A percentile compares a stretch with the other conserved stretches of the same genome.
phyloP scores from a whole-genome alignment of 139 green algal species.

The Micractinium sp. region DNA sequence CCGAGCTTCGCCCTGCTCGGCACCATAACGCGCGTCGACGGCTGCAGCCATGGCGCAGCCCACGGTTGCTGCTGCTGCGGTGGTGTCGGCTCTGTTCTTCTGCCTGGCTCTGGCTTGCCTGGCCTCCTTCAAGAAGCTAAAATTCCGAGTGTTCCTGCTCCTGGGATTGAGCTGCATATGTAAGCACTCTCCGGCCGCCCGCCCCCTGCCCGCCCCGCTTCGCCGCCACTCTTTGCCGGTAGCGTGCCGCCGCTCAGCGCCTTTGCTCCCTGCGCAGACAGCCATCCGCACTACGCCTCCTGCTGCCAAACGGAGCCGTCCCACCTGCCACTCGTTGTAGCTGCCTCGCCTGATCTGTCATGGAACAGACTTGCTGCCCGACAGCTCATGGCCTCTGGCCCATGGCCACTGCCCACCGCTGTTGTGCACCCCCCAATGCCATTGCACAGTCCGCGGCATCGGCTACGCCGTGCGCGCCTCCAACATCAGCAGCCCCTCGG shows the following conservation, averaged over 20 bases:
- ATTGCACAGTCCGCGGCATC: background rate
- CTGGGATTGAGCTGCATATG: background rate
- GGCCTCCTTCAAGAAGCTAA: background rate
- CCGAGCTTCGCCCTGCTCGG: too few species aligned
- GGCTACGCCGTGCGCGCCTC: background rate
- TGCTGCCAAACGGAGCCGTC: too few species aligned
- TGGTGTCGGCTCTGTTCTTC: background rate
- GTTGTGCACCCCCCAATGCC: background rate
- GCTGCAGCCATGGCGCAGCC: background rate
- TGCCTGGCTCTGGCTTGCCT: background rate
- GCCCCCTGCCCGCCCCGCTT: too few species aligned
- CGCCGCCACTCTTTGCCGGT: too few species aligned
- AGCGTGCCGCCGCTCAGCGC: too few species aligned
- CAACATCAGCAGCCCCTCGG: background rate
- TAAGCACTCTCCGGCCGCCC: background rate
- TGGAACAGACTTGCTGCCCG: background rate
- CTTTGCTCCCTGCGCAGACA: too few species aligned
- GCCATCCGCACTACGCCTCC: too few species aligned
- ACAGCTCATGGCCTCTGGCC: background rate
- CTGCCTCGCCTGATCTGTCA: background rate
- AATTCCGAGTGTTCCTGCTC: background rate
- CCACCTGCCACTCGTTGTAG: background rate
- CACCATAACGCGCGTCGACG: too few species aligned
- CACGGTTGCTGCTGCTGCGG: background rate
- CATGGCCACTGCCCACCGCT: background rate